Conservation (phyloP, 129 eudicot species). For the Flaveria robusta region DNA sequence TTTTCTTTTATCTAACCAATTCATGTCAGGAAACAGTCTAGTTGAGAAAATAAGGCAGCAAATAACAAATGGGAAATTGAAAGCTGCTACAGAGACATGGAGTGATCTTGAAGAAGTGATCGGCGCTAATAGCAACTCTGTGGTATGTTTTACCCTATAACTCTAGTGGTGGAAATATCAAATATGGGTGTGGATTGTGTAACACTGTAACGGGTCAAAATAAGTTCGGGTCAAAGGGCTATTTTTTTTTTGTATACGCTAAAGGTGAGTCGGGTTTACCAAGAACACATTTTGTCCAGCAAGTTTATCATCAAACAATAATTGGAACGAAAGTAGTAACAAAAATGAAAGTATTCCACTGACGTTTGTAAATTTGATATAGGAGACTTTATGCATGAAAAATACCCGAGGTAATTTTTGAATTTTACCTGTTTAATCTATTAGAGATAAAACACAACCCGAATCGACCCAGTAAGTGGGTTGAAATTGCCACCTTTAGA, state of each 20-base stretch:
- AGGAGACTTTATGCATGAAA: neutral
- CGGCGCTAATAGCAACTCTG: conserved; percentile 46
- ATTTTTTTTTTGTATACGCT: conserved; percentile 1
- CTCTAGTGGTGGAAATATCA: neutral
- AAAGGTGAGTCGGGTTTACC: neutral
- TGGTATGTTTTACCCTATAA: conserved; percentile 48
- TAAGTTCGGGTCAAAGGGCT: neutral
- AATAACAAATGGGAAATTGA: conserved; percentile 41
- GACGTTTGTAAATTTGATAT: neutral
- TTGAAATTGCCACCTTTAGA: conserved; percentile 1
- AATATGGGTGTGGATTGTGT: neutral
- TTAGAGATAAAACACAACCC: neutral
- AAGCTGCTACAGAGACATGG: conserved; percentile 68
- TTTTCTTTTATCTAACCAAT: conserved; percentile 32
- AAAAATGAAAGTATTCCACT: no score
- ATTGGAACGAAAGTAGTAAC: neutral
- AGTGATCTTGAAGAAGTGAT: conserved; percentile 56
- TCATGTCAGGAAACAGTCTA: conserved; percentile 47
- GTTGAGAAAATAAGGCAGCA: conserved; percentile 61
- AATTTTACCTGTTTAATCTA: neutral
- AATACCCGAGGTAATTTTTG: neutral
- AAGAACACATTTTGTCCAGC: neutral
- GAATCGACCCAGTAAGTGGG: neutral
- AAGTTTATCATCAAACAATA: neutral
- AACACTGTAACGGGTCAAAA: conserved; percentile 14